Conservation (phyloP, 371 early-diverging fungal genomes). For the Rhizomucor miehei region DNA sequence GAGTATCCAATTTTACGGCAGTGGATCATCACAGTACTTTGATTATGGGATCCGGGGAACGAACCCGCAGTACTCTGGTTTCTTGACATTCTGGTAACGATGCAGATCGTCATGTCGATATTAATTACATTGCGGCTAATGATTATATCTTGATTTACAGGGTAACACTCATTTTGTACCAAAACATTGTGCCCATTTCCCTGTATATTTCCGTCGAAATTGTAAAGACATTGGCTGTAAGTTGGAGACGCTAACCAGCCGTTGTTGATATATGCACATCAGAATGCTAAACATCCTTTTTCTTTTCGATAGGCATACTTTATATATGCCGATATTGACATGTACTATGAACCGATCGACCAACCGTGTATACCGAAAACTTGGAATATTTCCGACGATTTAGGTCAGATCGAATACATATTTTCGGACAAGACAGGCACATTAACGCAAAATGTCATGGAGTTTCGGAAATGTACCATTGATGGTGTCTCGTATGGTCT, state of each 20-base stretch:
- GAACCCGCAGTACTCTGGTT: conserved; percentile 32
- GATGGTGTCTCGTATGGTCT: conserved; percentile 79
- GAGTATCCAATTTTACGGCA: conserved; percentile 49
- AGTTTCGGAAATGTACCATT: conserved; percentile 77
- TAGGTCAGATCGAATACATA: conserved; percentile 91
- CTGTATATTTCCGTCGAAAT: conserved; percentile 95
- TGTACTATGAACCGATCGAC: conserved; percentile 80
- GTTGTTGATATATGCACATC: too few relatives aligned
- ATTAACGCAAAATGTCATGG: conserved; percentile 79
- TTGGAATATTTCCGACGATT: conserved; percentile 83
- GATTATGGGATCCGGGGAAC: conserved; percentile 34
- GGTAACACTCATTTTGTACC: conserved; percentile 46
- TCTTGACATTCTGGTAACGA: conserved; percentile 44
- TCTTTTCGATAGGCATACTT: conserved; percentile 55
- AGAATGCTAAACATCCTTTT: too few relatives aligned
- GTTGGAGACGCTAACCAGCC: too few relatives aligned
- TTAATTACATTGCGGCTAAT: too few relatives aligned
- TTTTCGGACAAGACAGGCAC: conserved; percentile 95
- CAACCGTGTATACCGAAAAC: conserved; percentile 81
- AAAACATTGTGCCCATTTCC: conserved; percentile 79
- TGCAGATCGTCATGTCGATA: too few relatives aligned
- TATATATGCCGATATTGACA: conserved; percentile 80
- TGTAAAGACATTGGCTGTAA: conserved; percentile 66
- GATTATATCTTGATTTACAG: too few relatives aligned
- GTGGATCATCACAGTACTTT: conserved; percentile 31